Conservation (phyloP, 108 stramenopile genomes). For the Thalassiosira profunda region DNA sequence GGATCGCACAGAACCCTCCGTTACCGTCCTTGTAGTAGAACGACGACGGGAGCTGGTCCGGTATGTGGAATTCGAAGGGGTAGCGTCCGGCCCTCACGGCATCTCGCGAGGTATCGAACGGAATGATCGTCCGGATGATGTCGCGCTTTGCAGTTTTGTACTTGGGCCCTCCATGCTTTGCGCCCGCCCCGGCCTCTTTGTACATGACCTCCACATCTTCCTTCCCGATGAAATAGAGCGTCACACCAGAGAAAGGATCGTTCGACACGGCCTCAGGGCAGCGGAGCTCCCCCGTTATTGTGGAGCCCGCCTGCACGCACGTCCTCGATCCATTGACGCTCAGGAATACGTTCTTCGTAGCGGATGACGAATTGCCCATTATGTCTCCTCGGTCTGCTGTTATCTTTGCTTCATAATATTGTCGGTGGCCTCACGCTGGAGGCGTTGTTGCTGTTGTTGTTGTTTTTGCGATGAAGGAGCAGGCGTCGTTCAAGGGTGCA, state of each 20-base stretch:
- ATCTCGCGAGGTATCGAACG: not conserved
- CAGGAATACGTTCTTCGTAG: not conserved
- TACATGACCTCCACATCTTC: constrained; percentile 3
- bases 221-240: constrained; percentile 1
- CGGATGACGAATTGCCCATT: not conserved
- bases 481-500: too few species aligned
- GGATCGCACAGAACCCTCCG: constrained; percentile 5
- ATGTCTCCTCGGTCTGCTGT: too few species aligned
- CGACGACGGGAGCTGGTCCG: constrained; percentile 12
- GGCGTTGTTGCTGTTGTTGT: too few species aligned
- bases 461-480: too few species aligned
- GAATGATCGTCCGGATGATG: not conserved
- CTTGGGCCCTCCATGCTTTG: not conserved
- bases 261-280: not conserved
- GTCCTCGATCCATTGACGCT: not conserved
- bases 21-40: not conserved
- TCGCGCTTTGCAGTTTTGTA: not conserved
- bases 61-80: constrained; percentile 12
- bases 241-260: not conserved
- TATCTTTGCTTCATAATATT: too few species aligned
- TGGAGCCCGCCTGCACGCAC: not conserved
- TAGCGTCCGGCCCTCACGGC: not conserved
- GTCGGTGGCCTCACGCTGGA: too few species aligned
- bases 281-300: not conserved
- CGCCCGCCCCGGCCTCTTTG: not conserved